These are phyloP conservation scores for Blastomyces silverae DNA, from an alignment of 2,329 filamentous ascomycete genomes.

Conservation along the genomic window DNA sequence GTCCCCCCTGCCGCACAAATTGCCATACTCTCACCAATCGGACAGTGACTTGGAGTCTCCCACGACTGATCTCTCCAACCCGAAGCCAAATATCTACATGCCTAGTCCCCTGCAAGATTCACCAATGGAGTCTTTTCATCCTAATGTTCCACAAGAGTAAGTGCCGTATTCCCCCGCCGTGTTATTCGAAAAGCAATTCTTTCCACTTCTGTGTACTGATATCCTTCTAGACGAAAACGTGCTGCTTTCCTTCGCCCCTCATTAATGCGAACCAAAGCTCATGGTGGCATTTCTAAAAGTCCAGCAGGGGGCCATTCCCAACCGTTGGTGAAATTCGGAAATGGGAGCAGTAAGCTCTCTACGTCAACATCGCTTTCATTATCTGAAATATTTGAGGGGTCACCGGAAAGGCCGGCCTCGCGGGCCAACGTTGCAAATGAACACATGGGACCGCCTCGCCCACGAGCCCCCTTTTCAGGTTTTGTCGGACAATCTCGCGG, in stretches of 20 bases:
- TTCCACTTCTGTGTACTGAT: constrained; percentile 4
- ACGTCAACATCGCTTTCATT: constrained; percentile 59
- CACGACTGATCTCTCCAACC: constrained; percentile 52
- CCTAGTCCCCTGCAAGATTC: constrained; percentile 39
- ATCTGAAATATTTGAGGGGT: constrained; percentile 73
- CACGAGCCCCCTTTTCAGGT: constrained; percentile 59
- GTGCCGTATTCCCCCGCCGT: constrained; percentile 24
- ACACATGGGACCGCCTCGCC: constrained; percentile 54
- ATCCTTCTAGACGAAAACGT: constrained; percentile 53
- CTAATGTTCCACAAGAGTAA: constrained; percentile 33
- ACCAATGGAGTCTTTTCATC: constrained; percentile 32
- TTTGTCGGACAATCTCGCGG: constrained; percentile 52
- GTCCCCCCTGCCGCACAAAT: constrained; percentile 86
- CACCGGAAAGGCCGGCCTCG: constrained; percentile 60
- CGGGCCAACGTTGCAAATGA: constrained; percentile 55
- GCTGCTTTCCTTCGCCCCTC: constrained; percentile 66
- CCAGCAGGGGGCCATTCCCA: constrained; percentile 60
- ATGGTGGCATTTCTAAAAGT: constrained; percentile 56
- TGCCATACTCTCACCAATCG: constrained; percentile 53
- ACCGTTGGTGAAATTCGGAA: constrained; percentile 65
- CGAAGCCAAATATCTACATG: constrained; percentile 37
- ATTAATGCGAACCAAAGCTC: constrained; percentile 65
- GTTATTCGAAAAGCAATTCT: background rate
- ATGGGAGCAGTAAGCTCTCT: constrained; percentile 45
- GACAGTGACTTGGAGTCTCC: constrained; percentile 65